Conservation (phyloP, 371 early-diverging fungal genomes). For the Mortierella sp. region DNA sequence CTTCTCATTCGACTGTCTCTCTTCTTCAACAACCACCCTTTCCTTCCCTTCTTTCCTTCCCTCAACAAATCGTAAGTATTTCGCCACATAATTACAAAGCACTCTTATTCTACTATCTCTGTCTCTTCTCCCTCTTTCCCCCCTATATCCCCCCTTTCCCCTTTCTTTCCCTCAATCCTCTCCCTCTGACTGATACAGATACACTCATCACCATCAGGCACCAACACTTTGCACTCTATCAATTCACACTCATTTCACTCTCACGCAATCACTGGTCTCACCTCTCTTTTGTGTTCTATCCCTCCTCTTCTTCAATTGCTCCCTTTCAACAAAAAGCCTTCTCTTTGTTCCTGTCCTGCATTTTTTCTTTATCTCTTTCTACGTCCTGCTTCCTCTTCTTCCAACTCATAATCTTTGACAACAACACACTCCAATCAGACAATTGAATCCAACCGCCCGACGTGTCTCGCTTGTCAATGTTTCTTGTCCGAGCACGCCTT, state of each 20-base stretch:
- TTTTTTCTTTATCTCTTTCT: background rate
- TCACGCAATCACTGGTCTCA: background rate
- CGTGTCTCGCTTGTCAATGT: slow-evolving; percentile 1
- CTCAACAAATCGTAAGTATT: too few species aligned
- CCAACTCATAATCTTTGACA: background rate
- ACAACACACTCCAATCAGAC: slow-evolving; percentile 1
- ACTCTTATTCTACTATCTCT: background rate
- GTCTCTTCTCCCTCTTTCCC: background rate
- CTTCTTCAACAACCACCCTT: background rate
- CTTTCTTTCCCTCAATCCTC: background rate
- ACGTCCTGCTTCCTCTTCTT: background rate
- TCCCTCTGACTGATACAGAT: background rate
- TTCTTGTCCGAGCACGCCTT: slow-evolving; percentile 1
- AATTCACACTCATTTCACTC: background rate
- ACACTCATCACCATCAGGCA: background rate
- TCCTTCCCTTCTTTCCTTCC: too few species aligned
- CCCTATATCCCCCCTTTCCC: background rate
- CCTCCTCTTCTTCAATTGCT: background rate
- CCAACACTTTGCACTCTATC: background rate
- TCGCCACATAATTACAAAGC: background rate
- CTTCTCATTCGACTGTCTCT: too few species aligned
- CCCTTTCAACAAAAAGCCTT: background rate
- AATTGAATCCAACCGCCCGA: background rate
- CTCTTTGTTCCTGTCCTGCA: background rate
- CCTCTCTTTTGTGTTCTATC: background rate